Conservation (phyloP, 306 rosid species). For the Vigna reflexopilosa region DNA sequence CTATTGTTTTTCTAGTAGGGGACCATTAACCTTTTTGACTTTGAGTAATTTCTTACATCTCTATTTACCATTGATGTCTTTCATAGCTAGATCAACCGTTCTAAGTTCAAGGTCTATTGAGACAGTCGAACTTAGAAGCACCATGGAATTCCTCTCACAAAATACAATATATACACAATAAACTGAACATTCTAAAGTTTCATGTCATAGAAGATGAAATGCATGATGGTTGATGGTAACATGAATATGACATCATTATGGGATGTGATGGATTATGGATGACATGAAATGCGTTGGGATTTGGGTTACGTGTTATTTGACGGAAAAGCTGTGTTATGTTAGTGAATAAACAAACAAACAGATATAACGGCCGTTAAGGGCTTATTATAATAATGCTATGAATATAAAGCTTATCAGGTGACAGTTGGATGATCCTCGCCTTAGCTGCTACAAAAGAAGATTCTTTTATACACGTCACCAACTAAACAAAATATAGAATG, state of each 20-base stretch:
- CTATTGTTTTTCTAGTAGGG: no score
- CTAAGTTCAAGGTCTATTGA: not conserved
- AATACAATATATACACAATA: not conserved
- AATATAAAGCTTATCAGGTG: constrained; percentile 24
- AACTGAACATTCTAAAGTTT: constrained; percentile 34
- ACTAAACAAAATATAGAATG: not conserved
- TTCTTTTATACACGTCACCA: constrained; percentile 16
- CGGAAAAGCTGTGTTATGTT: constrained; percentile 47
- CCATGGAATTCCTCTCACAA: not conserved
- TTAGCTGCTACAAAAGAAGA: constrained; percentile 46
- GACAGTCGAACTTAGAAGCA: not conserved
- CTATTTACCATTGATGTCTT: not conserved
- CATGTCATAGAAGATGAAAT: constrained; percentile 24
- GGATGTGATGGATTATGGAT: constrained; percentile 16
- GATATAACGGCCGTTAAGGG: constrained; percentile 50
- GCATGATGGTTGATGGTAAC: constrained; percentile 21
- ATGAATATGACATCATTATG: constrained; percentile 5
- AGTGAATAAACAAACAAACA: not conserved
- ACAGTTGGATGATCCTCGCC: constrained; percentile 49
- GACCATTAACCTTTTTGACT: not conserved
- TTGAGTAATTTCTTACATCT: not conserved
- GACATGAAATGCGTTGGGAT: constrained; percentile 35
- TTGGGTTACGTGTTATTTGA: constrained; percentile 39
- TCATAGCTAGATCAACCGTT: not conserved
- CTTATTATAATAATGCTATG: constrained; percentile 31